Evolutionary conservation across 2,329 filamentous ascomycete species (phyloP).

Genomic region (Claviceps purpurea): DNA sequence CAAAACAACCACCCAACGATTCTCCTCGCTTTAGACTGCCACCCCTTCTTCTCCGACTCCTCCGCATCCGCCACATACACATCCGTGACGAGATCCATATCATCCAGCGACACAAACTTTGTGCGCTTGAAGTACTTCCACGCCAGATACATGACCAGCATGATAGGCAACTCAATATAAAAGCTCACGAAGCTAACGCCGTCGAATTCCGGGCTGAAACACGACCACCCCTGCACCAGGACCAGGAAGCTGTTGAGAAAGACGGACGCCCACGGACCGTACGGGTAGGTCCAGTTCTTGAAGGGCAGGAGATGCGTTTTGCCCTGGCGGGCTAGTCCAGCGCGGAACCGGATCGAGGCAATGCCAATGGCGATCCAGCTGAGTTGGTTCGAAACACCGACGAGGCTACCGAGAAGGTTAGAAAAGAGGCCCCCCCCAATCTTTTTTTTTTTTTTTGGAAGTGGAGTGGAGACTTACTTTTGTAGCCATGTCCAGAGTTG

Average conservation of each 20-base stretch:
- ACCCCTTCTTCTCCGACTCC: constrained; percentile 20
- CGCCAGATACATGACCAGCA: constrained; percentile 48
- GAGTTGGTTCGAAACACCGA: constrained; percentile 54
- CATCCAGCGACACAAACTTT: constrained; percentile 37
- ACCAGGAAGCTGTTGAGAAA: constrained; percentile 46
- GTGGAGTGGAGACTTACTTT: constrained; percentile 28
- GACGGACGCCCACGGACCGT: constrained; percentile 43
- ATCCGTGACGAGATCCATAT: constrained; percentile 52
- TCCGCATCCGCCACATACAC: constrained; percentile 34
- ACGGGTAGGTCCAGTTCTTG: constrained; percentile 54
- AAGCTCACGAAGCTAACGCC: constrained; percentile 48
- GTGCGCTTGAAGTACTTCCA: constrained; percentile 63
- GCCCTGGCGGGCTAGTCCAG: constrained; percentile 41
- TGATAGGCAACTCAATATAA: constrained; percentile 49
- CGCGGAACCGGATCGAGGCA: constrained; percentile 51
- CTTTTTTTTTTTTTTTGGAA: too few relatives aligned
- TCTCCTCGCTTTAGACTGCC: constrained; percentile 30
- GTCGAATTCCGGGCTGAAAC: constrained; percentile 45
- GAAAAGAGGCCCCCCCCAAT: background rate
- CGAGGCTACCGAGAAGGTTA: constrained; percentile 28
- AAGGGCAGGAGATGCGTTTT: constrained; percentile 48
- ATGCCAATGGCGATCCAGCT: constrained; percentile 53
- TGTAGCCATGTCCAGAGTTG: constrained; percentile 55
- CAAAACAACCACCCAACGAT: constrained; percentile 22
- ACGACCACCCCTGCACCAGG: constrained; percentile 49